phyloP scores from a whole-genome alignment of 306 rosid species.

The Dryas octopetala region DNA sequence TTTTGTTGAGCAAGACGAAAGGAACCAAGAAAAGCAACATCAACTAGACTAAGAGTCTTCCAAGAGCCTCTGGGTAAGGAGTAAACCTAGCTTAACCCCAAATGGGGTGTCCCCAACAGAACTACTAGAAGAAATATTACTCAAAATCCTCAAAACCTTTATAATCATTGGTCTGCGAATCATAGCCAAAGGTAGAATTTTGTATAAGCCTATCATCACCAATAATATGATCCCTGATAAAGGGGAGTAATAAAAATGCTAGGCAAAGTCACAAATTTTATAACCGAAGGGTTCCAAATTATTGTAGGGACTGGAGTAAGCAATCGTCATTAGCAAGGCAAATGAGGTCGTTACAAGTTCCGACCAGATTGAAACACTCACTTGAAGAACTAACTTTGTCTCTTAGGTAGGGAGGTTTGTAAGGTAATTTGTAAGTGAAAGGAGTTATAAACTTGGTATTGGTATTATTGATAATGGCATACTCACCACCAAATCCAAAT shows the following conservation, averaged over 20 bases:
- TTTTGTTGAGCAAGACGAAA: too few relatives aligned
- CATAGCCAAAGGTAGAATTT: background rate
- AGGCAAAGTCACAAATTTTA: background rate
- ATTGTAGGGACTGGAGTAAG: too few relatives aligned
- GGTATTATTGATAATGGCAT: background rate
- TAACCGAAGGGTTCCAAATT: background rate
- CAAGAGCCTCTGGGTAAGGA: background rate
- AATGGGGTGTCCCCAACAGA: too few relatives aligned
- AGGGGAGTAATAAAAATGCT: background rate
- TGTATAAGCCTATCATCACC: too few relatives aligned
- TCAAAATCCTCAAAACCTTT: constrained; percentile 9
- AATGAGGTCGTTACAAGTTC: background rate
- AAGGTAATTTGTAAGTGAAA: background rate
- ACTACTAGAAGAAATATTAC: too few relatives aligned
- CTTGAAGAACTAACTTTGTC: too few relatives aligned
- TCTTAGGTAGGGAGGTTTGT: too few relatives aligned
- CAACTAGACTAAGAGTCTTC: background rate
- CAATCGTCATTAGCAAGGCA: background rate
- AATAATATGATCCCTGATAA: too few relatives aligned
- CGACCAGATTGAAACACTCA: too few relatives aligned
- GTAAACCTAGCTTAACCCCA: background rate
- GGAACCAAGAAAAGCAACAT: too few relatives aligned
- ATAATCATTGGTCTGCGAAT: background rate
- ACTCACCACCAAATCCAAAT: background rate
- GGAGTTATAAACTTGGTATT: background rate